These are phyloP conservation scores for Fistulifera pelliculosa DNA, from an alignment of 108 stramenopile genomes.

Conservation along the genomic window DNA sequence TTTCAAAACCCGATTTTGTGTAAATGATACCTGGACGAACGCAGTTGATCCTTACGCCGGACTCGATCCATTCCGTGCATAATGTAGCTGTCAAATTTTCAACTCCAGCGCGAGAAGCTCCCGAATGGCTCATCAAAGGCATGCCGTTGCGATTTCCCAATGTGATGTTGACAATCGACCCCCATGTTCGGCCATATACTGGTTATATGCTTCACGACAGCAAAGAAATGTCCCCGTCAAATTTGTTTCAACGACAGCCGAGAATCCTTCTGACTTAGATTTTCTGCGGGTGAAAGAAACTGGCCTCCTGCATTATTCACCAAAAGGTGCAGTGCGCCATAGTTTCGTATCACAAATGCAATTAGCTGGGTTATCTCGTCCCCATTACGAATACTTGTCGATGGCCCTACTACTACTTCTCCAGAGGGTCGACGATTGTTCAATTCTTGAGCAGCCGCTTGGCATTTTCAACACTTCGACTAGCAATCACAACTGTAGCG, in stretches of 20 bases:
- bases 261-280: constrained; percentile 53
- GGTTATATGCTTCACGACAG: constrained; percentile 62
- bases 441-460: constrained; percentile 46
- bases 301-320: constrained; percentile 86
- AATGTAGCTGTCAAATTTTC: constrained; percentile 84
- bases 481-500: constrained; percentile 72
- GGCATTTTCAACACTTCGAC: constrained; percentile 49
- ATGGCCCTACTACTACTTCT: constrained; percentile 47
- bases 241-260: constrained; percentile 75
- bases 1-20: constrained; percentile 73
- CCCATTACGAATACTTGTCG: constrained; percentile 66
- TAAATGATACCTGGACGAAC: constrained; percentile 81
- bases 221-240: constrained; percentile 72
- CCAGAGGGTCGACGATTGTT: constrained; percentile 22
- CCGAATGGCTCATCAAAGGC: constrained; percentile 77
- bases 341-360: constrained; percentile 35
- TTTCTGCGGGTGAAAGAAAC: constrained; percentile 60
- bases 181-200: constrained; percentile 75
- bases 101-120: constrained; percentile 73
- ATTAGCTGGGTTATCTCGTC: constrained; percentile 52
- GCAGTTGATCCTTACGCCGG: constrained; percentile 72
- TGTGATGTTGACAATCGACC: constrained; percentile 83
- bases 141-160: constrained; percentile 82
- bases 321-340: constrained; percentile 52
- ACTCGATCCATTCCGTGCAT: constrained; percentile 80